A percentile compares a stretch with the other conserved stretches of the same genome.
Conservation (phyloP, 1,284 basidiomycete genomes). For the Trichosporon sp. region DNA sequence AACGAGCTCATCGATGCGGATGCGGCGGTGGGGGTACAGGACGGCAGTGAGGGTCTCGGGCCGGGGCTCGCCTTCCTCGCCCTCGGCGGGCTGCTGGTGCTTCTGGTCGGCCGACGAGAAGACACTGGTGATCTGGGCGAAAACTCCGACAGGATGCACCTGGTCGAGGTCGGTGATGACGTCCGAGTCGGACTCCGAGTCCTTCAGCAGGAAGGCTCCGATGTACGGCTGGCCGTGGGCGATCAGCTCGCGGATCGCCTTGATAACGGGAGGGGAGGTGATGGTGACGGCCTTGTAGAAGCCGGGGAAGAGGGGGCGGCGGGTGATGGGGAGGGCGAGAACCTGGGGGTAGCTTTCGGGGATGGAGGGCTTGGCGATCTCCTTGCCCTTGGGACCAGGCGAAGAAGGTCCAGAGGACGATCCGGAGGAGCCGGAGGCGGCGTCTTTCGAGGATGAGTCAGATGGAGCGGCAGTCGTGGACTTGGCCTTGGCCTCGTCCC, state of each 20-base stretch:
- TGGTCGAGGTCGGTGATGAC: constrained; percentile 85
- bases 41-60: constrained; percentile 89
- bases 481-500: constrained; percentile 17
- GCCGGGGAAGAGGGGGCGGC: constrained; percentile 93
- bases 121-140: constrained; percentile 95
- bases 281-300: constrained; percentile 98
- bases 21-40: constrained; percentile 90
- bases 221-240: constrained; percentile 96
- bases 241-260: constrained; percentile 95
- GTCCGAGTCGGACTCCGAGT: constrained; percentile 89
- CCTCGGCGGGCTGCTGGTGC: constrained; percentile 60
- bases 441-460: constrained; percentile 22
- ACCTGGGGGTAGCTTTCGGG: constrained; percentile 91
- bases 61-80: constrained; percentile 58
- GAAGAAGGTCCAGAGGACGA: constrained; percentile 16
- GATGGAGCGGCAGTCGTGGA: constrained; percentile 20
- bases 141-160: constrained; percentile 92
- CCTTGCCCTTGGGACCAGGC: constrained; percentile 32
- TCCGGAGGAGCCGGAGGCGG: constrained; percentile 20
- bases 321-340: constrained; percentile 91
- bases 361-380: constrained; percentile 71
- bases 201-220: constrained; percentile 95
- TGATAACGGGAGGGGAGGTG: constrained; percentile 85
- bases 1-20: constrained; percentile 81
- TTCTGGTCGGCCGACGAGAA: constrained; percentile 66